phyloP scores from a whole-genome alignment of 202 grass and related monocot genomes.

The Schoenoplectus tabernaemontani region DNA sequence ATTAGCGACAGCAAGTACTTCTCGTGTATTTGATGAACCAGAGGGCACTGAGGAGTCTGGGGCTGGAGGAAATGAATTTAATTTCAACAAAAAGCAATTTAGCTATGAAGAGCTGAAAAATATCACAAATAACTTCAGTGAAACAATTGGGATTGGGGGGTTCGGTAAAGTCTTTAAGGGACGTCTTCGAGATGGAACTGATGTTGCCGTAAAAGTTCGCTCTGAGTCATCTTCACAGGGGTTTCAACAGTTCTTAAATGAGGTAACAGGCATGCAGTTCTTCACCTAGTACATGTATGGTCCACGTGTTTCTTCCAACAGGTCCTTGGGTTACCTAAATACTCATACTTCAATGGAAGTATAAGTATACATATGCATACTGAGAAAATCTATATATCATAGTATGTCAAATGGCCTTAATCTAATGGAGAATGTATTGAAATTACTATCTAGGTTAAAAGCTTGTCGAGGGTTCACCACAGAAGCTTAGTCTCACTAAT shows the following conservation, averaged over 20 bases:
- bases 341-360: not conserved
- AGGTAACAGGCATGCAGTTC: slow-evolving; percentile 33
- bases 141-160: slow-evolving; percentile 29
- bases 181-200: slow-evolving; percentile 15
- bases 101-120: not conserved
- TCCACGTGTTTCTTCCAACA: no score
- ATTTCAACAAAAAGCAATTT: not conserved
- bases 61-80: not conserved
- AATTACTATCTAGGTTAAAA: slow-evolving; percentile 24
- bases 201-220: slow-evolving; percentile 39
- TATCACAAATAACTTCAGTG: slow-evolving; percentile 32
- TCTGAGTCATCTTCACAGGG: slow-evolving; percentile 7
- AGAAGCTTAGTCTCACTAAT: slow-evolving; percentile 31
- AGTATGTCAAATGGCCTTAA: no score
- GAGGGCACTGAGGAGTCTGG: not conserved
- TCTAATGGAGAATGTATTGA: not conserved
- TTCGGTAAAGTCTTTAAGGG: slow-evolving; percentile 37
- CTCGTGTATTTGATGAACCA: not conserved
- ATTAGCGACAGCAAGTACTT: not conserved
- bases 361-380: no score
- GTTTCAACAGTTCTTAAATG: slow-evolving; percentile 27
- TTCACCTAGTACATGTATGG: no score
- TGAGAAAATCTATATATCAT: no score
- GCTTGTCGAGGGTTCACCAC: slow-evolving; percentile 36
- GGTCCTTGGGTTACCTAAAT: not conserved